These are phyloP conservation scores for Metschnikowia lochheadii DNA, from an alignment of 805 yeast species.

Conservation along the genomic window DNA sequence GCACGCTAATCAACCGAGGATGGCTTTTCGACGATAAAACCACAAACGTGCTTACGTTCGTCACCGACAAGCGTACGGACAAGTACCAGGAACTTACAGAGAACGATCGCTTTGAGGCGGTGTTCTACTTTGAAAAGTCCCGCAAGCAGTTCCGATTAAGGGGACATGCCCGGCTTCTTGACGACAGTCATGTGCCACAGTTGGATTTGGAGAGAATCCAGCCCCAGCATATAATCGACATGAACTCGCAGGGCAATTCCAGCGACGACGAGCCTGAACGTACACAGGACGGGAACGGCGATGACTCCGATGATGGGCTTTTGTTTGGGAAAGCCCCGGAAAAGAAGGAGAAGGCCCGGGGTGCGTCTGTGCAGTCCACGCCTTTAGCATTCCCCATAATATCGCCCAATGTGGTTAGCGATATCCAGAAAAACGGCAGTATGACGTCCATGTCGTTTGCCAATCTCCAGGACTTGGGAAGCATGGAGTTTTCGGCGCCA, in stretches of 20 bases:
- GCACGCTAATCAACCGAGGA: constrained; percentile 72
- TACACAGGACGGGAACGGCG: background rate
- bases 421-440: constrained; percentile 19
- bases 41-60: constrained; percentile 63
- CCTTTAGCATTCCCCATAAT: constrained; percentile 27
- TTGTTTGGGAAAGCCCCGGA: constrained; percentile 6
- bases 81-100: constrained; percentile 52
- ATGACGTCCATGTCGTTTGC: constrained; percentile 25
- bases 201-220: constrained; percentile 30
- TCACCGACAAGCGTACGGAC: constrained; percentile 67
- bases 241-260: constrained; percentile 17
- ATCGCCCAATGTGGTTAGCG: constrained; percentile 24
- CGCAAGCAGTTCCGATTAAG: constrained; percentile 70
- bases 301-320: constrained; percentile 14
- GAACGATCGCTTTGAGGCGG: constrained; percentile 65
- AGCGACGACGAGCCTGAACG: constrained; percentile 13
- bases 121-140: constrained; percentile 61
- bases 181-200: constrained; percentile 27
- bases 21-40: constrained; percentile 66
- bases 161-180: constrained; percentile 55
- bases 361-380: constrained; percentile 8
- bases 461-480: constrained; percentile 24
- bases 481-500: constrained; percentile 40
- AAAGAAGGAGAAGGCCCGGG: background rate
- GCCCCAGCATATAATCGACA: constrained; percentile 21